A percentile compares a stretch with the other conserved stretches of the same genome.
Conservation (phyloP, 2,329 filamentous ascomycete species). For the Biscogniauxia marginata region DNA sequence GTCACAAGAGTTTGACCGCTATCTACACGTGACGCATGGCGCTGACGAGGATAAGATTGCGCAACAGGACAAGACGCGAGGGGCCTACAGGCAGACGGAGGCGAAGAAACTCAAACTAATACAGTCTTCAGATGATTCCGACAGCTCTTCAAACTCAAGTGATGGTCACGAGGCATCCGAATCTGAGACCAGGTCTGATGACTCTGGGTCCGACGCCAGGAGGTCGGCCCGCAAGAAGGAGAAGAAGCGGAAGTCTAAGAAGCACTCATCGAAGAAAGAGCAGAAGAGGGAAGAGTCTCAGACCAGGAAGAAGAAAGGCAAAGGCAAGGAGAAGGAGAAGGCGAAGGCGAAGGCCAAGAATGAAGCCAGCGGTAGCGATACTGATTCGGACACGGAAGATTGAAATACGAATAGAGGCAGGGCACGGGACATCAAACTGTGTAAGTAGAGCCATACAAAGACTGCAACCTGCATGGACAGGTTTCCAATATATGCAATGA, state of each 20-base stretch:
- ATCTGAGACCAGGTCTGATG: neutral
- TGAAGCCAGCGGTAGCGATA: conserved; percentile 1
- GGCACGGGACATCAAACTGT: no score
- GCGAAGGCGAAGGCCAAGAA: conserved; percentile 4
- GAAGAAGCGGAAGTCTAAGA: neutral
- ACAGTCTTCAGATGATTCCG: conserved; percentile 1
- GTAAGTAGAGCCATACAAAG: no score
- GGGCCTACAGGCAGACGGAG: conserved; percentile 4
- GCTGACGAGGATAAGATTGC: conserved; percentile 13
- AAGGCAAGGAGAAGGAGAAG: conserved; percentile 8
- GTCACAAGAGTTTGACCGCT: conserved; percentile 11
- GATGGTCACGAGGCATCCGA: neutral
- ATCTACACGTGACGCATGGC: conserved; percentile 10
- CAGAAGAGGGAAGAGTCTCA: conserved; percentile 7
- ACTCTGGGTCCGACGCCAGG: conserved; percentile 5
- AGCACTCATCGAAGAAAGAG: conserved; percentile 5
- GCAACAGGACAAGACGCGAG: conserved; percentile 5
- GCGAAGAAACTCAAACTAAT: conserved; percentile 1
- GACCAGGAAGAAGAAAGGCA: conserved; percentile 1
- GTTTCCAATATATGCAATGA: neutral
- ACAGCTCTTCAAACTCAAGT: conserved; percentile 1
- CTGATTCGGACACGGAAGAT: conserved; percentile 5
- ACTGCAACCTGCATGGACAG: no score
- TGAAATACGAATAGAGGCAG: no score
- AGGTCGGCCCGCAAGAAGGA: neutral